Conservation (phyloP, 2,329 filamentous ascomycete species). For the Paramyrothecium roridum region DNA sequence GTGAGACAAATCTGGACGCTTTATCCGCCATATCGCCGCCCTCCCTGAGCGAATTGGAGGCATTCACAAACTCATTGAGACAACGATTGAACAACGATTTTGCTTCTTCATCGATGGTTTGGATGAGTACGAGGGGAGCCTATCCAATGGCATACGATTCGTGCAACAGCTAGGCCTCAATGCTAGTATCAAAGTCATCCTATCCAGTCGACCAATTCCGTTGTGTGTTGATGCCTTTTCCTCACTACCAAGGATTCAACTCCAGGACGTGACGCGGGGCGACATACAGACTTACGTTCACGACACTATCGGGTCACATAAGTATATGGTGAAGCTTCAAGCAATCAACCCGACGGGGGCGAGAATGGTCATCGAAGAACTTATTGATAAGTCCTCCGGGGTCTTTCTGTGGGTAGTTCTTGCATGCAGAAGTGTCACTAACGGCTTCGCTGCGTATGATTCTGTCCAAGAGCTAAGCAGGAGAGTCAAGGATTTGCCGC, state of each 20-base stretch:
- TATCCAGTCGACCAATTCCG: constrained; percentile 3
- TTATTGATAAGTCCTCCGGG: constrained; percentile 1
- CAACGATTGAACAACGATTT: not conserved
- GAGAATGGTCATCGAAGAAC: not conserved
- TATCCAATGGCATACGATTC: not conserved
- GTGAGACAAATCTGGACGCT: not conserved
- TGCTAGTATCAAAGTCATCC: not conserved
- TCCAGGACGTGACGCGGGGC: constrained; percentile 1
- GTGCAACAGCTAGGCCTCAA: not conserved
- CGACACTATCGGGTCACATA: not conserved
- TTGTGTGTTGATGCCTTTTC: not conserved
- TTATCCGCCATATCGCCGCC: too few species aligned
- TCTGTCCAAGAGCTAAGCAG: not conserved
- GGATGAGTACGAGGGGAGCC: constrained; percentile 1
- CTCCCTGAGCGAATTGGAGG: too few species aligned
- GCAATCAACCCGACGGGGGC: not conserved
- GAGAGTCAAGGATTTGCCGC: constrained; percentile 3
- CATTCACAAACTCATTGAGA: too few species aligned
- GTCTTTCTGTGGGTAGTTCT: constrained; percentile 7
- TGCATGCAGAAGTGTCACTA: constrained; percentile 1
- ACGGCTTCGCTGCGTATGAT: constrained; percentile 2
- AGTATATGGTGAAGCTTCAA: not conserved
- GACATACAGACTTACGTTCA: constrained; percentile 3
- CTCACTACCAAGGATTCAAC: not conserved
- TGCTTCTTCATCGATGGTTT: constrained; percentile 9